These are phyloP conservation scores for Hypoxylon rubiginosum DNA, from an alignment of 2,329 filamentous ascomycete genomes.

Conservation along the genomic window DNA sequence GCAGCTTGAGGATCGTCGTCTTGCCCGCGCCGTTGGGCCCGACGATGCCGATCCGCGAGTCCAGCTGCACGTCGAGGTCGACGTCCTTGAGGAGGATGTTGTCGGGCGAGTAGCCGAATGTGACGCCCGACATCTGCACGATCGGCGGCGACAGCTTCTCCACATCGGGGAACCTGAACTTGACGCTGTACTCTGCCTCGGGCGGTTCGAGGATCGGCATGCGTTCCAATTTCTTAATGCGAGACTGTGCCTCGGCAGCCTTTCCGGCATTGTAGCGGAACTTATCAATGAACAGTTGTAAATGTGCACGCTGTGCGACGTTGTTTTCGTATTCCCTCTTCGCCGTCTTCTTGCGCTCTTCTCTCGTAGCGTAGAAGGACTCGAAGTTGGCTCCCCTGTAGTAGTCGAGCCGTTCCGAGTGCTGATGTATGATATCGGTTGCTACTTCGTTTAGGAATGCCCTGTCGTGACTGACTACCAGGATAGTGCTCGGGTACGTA, in stretches of 20 bases:
- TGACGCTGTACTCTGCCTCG: slow-evolving; percentile 93
- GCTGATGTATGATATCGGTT: slow-evolving; percentile 99
- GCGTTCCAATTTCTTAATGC: slow-evolving; percentile 98
- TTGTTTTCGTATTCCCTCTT: slow-evolving; percentile 99
- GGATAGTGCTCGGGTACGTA: slow-evolving; percentile 90
- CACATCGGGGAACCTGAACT: slow-evolving; percentile 97
- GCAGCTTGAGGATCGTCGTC: slow-evolving; percentile 97
- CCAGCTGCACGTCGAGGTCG: slow-evolving; percentile 95
- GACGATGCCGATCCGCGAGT: slow-evolving; percentile 99
- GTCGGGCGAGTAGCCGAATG: slow-evolving; percentile 88
- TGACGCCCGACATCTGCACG: slow-evolving; percentile 94
- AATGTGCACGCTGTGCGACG: slow-evolving; percentile 91
- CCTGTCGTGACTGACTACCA: slow-evolving; percentile 98
- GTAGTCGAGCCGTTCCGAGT: slow-evolving; percentile 97
- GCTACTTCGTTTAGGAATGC: slow-evolving; percentile 98
- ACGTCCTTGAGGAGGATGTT: slow-evolving; percentile 86
- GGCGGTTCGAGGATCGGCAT: slow-evolving; percentile 94
- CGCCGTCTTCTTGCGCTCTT: slow-evolving; percentile 95
- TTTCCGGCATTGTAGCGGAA: slow-evolving; percentile 99
- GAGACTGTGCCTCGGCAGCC: slow-evolving; percentile 96
- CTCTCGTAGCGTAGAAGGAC: slow-evolving; percentile 96
- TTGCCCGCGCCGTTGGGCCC: slow-evolving; percentile 99
- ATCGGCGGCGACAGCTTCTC: slow-evolving; percentile 98
- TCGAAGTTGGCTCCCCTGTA: slow-evolving; percentile 98
- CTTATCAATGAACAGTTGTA: slow-evolving; percentile 99